Evolutionary conservation across 2,329 filamentous ascomycete species (phyloP), one percentile per base, ranked within the genome.

Genomic region (Ceratocystis colombiana): DNA sequence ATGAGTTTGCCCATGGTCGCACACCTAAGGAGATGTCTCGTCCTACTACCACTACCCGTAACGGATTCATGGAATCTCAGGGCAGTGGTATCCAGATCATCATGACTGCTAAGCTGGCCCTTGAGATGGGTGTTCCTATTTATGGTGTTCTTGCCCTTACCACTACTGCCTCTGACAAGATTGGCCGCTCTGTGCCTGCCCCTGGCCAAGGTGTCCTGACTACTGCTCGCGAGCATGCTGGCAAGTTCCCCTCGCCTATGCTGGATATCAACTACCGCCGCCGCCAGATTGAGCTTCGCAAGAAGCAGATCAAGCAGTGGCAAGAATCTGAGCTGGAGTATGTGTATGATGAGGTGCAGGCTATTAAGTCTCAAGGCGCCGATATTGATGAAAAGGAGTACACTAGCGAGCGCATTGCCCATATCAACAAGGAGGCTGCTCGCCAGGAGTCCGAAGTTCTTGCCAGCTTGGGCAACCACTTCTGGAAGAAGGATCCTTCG

Each of bases 41-140:
- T 69, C 94, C 94, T 3, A 95, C 92, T 4, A 99, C 94, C 57
- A 99, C 94, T 2, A 99, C 94, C 69, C 85, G 94, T 77, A 94
- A 92, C 72, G 94, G 94, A 64, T 99, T 99, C 82, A 97, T 99
- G 94, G 94, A 99, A 78, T 96, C 95, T 2, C 94, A 99, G 78
- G 94, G 94, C 74, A 96, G 91, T 73, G 94, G 95, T 88, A 87
- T 99, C 76, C 94, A 99, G 78, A 83, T 99, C 73, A 93, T 99
- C 77, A 99, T 99, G 94, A 96, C 90, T 70, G 94, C 93, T 66
- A 89, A 89, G 79, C 86, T 99, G 70, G 94, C 94, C 55, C 80
- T 99, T 65, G 94, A 99, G 70, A 99, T 99, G 94, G 94, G 94
- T 76, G 90, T 99, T 30, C 94, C 94, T 12, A 97, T 99, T 73